phyloP scores from a whole-genome alignment of 2,329 filamentous ascomycete genomes.

The Xylariaceae sp. region DNA sequence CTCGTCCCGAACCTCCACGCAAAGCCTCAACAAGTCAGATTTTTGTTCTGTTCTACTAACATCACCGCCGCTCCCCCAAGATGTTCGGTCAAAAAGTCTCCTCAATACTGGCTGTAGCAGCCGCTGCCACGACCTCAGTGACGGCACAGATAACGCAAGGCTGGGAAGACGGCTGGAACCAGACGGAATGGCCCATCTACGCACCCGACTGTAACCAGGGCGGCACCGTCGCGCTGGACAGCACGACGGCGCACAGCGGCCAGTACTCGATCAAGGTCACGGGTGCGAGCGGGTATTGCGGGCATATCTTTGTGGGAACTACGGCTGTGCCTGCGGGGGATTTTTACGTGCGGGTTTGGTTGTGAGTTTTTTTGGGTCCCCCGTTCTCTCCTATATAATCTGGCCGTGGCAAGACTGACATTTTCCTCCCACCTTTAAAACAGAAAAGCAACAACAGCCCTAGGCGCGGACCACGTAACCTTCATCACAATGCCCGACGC shows the following conservation, averaged over 20 bases:
- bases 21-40: too few species aligned
- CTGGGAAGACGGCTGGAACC: constrained; percentile 57
- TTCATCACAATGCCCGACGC: constrained; percentile 63
- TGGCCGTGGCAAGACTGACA: constrained; percentile 12
- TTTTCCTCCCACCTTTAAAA: constrained; percentile 15
- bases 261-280: constrained; percentile 52
- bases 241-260: constrained; percentile 51
- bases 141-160: constrained; percentile 51
- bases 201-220: constrained; percentile 58
- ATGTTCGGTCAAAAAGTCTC: too few species aligned
- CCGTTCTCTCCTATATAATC: too few species aligned
- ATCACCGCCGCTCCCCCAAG: too few species aligned
- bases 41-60: too few species aligned
- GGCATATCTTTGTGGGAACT: constrained; percentile 60
- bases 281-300: constrained; percentile 51
- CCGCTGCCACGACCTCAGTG: too few species aligned
- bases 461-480: constrained; percentile 57
- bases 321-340: constrained; percentile 52
- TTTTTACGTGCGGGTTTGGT: constrained; percentile 51
- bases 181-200: constrained; percentile 55
- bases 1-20: too few species aligned
- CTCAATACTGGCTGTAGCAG: too few species aligned
- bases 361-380: constrained; percentile 52
- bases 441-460: constrained; percentile 52
- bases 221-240: constrained; percentile 54